These are phyloP conservation scores for Eremochloa ophiuroides DNA, from an alignment of 176 grass and related monocot genomes.

Conservation along the genomic window DNA sequence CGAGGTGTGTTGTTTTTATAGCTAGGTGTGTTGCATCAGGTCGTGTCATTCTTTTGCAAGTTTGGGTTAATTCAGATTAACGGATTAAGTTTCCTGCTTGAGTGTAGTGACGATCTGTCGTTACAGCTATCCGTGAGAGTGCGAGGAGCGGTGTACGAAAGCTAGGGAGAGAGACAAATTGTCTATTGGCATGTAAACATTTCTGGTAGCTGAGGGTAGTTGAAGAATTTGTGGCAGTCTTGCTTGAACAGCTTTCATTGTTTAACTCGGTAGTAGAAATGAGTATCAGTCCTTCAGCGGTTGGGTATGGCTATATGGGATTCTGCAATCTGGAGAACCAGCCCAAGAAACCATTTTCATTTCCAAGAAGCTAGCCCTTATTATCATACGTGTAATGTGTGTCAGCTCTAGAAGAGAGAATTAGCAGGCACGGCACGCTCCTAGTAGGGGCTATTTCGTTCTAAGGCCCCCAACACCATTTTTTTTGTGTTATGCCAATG, in stretches of 20 bases:
- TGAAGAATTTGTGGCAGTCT: constrained; percentile 20
- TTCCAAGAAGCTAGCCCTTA: neutral
- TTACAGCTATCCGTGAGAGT: neutral
- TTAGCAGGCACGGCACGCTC: neutral
- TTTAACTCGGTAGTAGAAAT: neutral
- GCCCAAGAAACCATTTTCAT: neutral
- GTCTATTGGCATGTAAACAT: neutral
- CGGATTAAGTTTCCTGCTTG: constrained; percentile 24
- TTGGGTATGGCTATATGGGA: neutral
- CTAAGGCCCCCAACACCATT: no score
- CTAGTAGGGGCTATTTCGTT: no score
- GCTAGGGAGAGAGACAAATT: neutral
- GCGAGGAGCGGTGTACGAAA: neutral
- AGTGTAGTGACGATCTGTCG: constrained; percentile 29
- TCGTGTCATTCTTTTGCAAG: constrained; percentile 32
- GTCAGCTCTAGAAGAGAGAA: neutral
- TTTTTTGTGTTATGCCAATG: no score
- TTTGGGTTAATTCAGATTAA: constrained; percentile 22
- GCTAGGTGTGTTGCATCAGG: neutral
- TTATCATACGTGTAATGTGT: neutral
- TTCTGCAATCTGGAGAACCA: neutral
- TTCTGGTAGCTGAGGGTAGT: constrained; percentile 36
- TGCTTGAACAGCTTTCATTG: constrained; percentile 8
- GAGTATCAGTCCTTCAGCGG: neutral
- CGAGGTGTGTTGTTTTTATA: constrained; percentile 17